Base-by-base conservation (phyloP, 2,329 filamentous ascomycete genomes). In the Calycina marina region DNA sequence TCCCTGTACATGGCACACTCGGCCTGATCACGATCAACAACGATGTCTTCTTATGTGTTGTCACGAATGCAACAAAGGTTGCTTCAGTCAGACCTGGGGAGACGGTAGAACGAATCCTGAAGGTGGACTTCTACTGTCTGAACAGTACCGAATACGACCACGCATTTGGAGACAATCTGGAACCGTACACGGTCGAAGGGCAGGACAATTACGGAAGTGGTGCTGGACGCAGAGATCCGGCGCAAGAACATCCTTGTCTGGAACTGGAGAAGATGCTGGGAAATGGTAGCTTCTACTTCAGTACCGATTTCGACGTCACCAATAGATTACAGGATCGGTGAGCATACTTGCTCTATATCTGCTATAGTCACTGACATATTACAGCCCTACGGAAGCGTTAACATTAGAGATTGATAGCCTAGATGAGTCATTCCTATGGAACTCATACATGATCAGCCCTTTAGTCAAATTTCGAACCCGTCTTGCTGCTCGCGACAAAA, bases 221-320 rank as follows among this genome's bases (percentile, higher is more conserved):
- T 25, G 55, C 73, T 10, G 73, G 77, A 36, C 67, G 76, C 36
- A 69, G 72, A 46, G 84, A 94, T 26, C 62, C 72, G 25, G 58
- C 75, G 15, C 56, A 82, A 17, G 85, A 94, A 49, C 85, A 94
- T 55, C 90, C 90, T 5, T 96, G 88, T 55, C 63, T 84, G 47
- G 82, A 90, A 28, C 57, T 98, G 38, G 86, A 88, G 56, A 96
- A 93, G 63, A 69, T 98, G 22, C 63, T 98, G 35, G 79, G 83
- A 51, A 86, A 92, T 54, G 86, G 88, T 15, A 93, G 80, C 17
- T 98, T 98, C 53, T 98, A 96, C 55, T 98, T 94, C 60, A 94
- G 85, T 52, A 83, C 84, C n/a, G 85, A 96, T 55, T 98, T 98
- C 54, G 88, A 98, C 53, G 63, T 98, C 30, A 98, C 90, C 3